Conservation (phyloP, 495 filamentous ascomycete genomes). For the Penicilliopsis zonata region DNA sequence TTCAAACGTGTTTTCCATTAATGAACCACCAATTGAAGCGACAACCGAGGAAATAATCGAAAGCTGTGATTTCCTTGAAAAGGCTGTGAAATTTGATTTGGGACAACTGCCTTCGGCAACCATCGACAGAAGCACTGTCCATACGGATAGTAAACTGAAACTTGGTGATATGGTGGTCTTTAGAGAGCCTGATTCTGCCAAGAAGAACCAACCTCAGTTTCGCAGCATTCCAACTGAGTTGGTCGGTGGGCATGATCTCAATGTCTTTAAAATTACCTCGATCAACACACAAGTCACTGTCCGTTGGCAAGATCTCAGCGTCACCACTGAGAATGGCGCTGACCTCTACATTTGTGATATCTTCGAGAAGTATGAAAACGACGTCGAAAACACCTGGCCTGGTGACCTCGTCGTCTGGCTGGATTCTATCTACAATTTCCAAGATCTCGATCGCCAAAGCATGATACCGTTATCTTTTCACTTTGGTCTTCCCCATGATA, state of each 20-base stretch:
- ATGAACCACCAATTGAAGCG: too few species aligned
- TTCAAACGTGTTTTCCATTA: conserved; percentile 25
- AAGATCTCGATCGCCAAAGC: conserved; percentile 1
- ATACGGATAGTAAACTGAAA: conserved; percentile 10
- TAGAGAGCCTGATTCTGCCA: conserved; percentile 32
- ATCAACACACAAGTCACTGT: conserved; percentile 37
- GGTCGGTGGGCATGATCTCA: conserved; percentile 45
- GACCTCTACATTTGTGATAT: conserved; percentile 29
- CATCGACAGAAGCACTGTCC: conserved; percentile 4
- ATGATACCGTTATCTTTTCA: too few species aligned
- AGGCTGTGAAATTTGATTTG: conserved; percentile 16
- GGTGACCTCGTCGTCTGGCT: conserved; percentile 44
- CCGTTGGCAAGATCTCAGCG: conserved; percentile 47
- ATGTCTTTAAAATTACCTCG: conserved; percentile 36
- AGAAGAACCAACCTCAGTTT: conserved; percentile 33
- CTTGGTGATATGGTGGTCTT: conserved; percentile 40
- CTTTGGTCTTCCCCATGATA: too few species aligned
- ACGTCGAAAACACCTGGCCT: conserved; percentile 47
- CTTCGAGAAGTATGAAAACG: too few species aligned
- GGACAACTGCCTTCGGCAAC: conserved; percentile 7
- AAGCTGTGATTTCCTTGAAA: conserved; percentile 10
- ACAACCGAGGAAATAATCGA: conserved; percentile 3
- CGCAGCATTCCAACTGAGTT: conserved; percentile 31
- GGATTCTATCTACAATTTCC: conserved; percentile 16
- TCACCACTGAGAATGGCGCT: conserved; percentile 28